Percentiles rank a stretch among this genome's conserved stretches.
These are phyloP conservation scores for Hericium coralloides DNA, from an alignment of 768 basidiomycete species.

Conservation along the genomic window DNA sequence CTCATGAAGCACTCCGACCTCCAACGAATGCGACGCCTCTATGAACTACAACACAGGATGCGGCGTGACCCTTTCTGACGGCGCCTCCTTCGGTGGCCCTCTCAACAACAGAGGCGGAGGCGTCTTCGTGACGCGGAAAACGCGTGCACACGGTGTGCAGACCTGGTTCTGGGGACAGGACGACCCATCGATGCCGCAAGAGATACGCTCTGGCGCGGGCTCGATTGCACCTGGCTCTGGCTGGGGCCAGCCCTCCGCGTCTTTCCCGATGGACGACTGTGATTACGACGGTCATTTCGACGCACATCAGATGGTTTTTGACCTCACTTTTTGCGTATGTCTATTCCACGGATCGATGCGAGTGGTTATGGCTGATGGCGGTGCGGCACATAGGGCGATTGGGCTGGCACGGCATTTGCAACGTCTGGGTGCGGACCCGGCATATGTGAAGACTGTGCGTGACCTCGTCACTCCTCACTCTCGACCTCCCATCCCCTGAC, in stretches of 20 bases:
- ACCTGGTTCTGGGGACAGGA: constrained; percentile 56
- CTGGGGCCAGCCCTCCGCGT: constrained; percentile 42
- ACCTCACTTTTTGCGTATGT: constrained; percentile 54
- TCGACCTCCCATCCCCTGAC: not conserved
- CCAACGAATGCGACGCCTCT: constrained; percentile 39
- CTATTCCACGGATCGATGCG: not conserved
- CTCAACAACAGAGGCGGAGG: constrained; percentile 53
- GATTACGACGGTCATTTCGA: constrained; percentile 46
- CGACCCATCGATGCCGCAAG: constrained; percentile 34
- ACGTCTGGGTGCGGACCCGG: constrained; percentile 27
- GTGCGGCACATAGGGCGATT: constrained; percentile 6
- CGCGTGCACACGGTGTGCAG: constrained; percentile 33
- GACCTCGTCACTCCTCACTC: not conserved
- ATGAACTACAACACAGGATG: constrained; percentile 55
- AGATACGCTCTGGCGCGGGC: constrained; percentile 20
- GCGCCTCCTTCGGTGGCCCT: constrained; percentile 34
- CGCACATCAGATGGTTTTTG: constrained; percentile 44
- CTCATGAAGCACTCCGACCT: constrained; percentile 26
- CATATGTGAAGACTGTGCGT: constrained; percentile 40
- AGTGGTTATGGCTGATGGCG: not conserved
- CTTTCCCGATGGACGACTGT: constrained; percentile 40
- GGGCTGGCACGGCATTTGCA: constrained; percentile 6
- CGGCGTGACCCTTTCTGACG: constrained; percentile 34
- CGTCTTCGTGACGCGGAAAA: constrained; percentile 45
- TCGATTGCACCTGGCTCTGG: constrained; percentile 1